phyloP scores from a whole-genome alignment of 805 yeast species.

The Cyberlindnera samutprakarnensis region DNA sequence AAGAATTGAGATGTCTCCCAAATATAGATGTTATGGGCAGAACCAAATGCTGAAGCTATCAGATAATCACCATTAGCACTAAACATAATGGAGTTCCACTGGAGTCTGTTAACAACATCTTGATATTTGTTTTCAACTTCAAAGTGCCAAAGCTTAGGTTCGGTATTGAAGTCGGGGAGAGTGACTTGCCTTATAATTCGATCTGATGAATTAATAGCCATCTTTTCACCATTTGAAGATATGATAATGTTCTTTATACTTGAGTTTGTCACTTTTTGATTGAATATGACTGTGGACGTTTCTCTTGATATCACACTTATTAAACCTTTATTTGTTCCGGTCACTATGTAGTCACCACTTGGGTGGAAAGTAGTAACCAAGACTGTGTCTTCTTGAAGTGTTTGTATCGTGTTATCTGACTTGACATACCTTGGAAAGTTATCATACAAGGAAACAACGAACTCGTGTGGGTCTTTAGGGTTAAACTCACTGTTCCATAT shows the following conservation, averaged over 20 bases:
- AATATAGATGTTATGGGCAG: constrained; percentile 81
- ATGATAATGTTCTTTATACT: constrained; percentile 63
- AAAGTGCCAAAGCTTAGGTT: constrained; percentile 34
- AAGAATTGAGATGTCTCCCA: constrained; percentile 92
- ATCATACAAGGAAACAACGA: constrained; percentile 61
- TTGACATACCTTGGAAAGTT: constrained; percentile 50
- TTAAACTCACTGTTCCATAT: constrained; percentile 62
- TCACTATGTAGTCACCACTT: constrained; percentile 47
- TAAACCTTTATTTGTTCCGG: constrained; percentile 81
- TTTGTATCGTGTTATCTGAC: constrained; percentile 15
- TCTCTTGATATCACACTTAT: constrained; percentile 38
- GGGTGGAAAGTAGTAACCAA: constrained; percentile 38
- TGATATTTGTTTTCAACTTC: constrained; percentile 78
- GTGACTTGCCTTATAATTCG: constrained; percentile 59
- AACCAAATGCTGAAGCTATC: constrained; percentile 84
- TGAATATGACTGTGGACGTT: constrained; percentile 30
- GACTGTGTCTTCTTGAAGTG: constrained; percentile 17
- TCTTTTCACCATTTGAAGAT: constrained; percentile 48
- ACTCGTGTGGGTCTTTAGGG: constrained; percentile 38
- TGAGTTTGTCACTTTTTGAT: constrained; percentile 54
- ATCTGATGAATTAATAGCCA: constrained; percentile 75
- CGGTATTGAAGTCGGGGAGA: constrained; percentile 28
- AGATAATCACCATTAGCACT: constrained; percentile 73
- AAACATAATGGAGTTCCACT: constrained; percentile 79
- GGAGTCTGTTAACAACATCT: constrained; percentile 80